Percentiles rank a stretch among this genome's conserved stretches.
phyloP scores from a whole-genome alignment of 73 alveolate species.

The Blepharisma japonicum region DNA sequence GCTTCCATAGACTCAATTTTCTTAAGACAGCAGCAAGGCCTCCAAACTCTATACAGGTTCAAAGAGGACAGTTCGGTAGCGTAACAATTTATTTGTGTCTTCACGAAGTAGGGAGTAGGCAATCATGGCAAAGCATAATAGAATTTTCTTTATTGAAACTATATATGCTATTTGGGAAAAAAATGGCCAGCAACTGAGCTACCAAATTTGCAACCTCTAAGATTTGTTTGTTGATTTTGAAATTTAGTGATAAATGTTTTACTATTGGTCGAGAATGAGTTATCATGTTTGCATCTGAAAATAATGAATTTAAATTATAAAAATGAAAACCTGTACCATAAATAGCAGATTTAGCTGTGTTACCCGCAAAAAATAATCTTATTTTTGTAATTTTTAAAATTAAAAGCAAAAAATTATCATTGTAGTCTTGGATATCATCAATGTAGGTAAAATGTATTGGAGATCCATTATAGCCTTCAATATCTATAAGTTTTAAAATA shows the following conservation, averaged over 20 bases:
- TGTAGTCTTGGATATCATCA: constrained; percentile 78
- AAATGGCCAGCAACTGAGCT: constrained; percentile 27
- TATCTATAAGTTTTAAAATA: constrained; percentile 23
- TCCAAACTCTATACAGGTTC: too few species aligned
- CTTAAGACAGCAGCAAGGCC: too few species aligned
- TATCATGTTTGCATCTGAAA: constrained; percentile 22
- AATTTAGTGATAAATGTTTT: constrained; percentile 45
- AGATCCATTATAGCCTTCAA: constrained; percentile 28
- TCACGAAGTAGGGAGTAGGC: not conserved
- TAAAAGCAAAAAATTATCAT: constrained; percentile 48
- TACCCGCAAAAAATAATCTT: constrained; percentile 71
- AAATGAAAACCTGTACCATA: constrained; percentile 78
- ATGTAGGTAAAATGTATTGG: constrained; percentile 56
- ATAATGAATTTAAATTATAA: constrained; percentile 53
- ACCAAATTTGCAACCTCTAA: constrained; percentile 36
- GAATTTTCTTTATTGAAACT: constrained; percentile 28
- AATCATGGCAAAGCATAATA: constrained; percentile 39
- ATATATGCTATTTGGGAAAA: constrained; percentile 42
- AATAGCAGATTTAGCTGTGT: constrained; percentile 79
- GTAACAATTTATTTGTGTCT: constrained; percentile 24
- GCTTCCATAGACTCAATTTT: too few species aligned
- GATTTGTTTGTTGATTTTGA: constrained; percentile 42
- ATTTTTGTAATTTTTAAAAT: constrained; percentile 38
- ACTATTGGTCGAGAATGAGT: constrained; percentile 38
- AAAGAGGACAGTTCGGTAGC: too few species aligned